A percentile compares a stretch with the other conserved stretches of the same genome.
These are phyloP conservation scores for Misopates orontium DNA, from an alignment of 257 asterid genomes.

Conservation along the genomic window DNA sequence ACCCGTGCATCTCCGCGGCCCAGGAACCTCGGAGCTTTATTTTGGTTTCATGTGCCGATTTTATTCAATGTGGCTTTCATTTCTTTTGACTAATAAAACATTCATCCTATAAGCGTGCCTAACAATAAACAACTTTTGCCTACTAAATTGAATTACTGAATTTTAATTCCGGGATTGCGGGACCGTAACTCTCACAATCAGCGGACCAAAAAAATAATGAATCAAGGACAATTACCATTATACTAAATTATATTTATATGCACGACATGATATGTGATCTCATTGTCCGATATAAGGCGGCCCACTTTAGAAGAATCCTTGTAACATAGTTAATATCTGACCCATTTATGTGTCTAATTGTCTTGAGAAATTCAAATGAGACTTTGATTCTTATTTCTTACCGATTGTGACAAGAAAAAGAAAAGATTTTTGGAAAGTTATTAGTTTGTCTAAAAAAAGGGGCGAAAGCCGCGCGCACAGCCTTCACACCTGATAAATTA, in stretches of 20 bases:
- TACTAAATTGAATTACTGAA: constrained; percentile 13
- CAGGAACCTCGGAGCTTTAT: constrained; percentile 28
- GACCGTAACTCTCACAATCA: constrained; percentile 27
- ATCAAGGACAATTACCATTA: too few species aligned
- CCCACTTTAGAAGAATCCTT: constrained; percentile 25
- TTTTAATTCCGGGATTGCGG: constrained; percentile 25
- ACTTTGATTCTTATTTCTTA: not conserved
- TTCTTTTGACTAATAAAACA: constrained; percentile 2
- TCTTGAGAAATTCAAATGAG: constrained; percentile 23
- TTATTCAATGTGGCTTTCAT: too few species aligned
- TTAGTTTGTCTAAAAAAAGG: too few species aligned
- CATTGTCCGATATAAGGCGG: not conserved
- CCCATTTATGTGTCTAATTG: constrained; percentile 25
- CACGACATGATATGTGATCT: constrained; percentile 17
- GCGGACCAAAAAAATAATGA: not conserved
- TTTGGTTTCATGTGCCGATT: too few species aligned
- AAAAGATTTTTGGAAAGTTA: too few species aligned
- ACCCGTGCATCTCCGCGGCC: not conserved
- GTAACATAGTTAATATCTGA: constrained; percentile 21
- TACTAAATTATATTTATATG: not conserved
- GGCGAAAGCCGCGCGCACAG: too few species aligned
- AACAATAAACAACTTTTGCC: not conserved
- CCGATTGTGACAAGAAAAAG: too few species aligned
- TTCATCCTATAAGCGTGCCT: too few species aligned
- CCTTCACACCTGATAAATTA: too few species aligned